phyloP scores from a whole-genome alignment of 2,329 filamentous ascomycete species.

The Aspergillus luchuensis region DNA sequence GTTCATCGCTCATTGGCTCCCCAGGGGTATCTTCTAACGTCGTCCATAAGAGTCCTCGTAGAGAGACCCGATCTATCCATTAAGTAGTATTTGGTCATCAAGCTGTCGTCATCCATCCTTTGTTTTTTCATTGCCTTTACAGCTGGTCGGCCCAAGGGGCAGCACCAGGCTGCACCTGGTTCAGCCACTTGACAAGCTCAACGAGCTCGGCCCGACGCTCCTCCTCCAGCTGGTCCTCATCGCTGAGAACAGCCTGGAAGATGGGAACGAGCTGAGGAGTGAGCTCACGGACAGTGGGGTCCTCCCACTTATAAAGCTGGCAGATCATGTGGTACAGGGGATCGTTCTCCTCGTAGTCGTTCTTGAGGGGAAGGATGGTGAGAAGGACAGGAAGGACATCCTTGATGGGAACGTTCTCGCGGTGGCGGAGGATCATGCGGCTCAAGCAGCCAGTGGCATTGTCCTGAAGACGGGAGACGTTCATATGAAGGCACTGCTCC shows the following conservation, averaged over 20 bases:
- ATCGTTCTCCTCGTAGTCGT: slow-evolving; percentile 96
- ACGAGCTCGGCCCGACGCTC: slow-evolving; percentile 50
- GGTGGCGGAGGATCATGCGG: slow-evolving; percentile 88
- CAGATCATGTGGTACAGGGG: slow-evolving; percentile 90
- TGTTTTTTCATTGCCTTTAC: slow-evolving; percentile 22
- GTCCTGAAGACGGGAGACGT: slow-evolving; percentile 81
- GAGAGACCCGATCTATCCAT: slow-evolving; percentile 34
- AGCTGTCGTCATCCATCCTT: slow-evolving; percentile 12
- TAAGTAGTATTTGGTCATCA: slow-evolving; percentile 28
- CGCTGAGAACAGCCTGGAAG: slow-evolving; percentile 50
- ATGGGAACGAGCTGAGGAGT: slow-evolving; percentile 51
- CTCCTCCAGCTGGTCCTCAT: slow-evolving; percentile 51
- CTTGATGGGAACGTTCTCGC: slow-evolving; percentile 75
- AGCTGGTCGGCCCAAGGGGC: slow-evolving; percentile 45
- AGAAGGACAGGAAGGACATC: slow-evolving; percentile 82
- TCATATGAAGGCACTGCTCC: slow-evolving; percentile 76
- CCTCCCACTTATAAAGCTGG: slow-evolving; percentile 66
- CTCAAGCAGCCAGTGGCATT: slow-evolving; percentile 90
- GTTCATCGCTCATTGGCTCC: slow-evolving; percentile 1
- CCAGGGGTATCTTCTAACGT: slow-evolving; percentile 35
- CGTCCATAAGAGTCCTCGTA: slow-evolving; percentile 27
- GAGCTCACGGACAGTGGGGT: slow-evolving; percentile 47
- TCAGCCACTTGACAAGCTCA: slow-evolving; percentile 52
- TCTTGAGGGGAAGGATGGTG: slow-evolving; percentile 78
- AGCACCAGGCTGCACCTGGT: slow-evolving; percentile 46